Evolutionary conservation across 179 eudicot species (phyloP), one percentile per base, ranked within the genome.

Genomic region (Gypsophila paniculata): DNA sequence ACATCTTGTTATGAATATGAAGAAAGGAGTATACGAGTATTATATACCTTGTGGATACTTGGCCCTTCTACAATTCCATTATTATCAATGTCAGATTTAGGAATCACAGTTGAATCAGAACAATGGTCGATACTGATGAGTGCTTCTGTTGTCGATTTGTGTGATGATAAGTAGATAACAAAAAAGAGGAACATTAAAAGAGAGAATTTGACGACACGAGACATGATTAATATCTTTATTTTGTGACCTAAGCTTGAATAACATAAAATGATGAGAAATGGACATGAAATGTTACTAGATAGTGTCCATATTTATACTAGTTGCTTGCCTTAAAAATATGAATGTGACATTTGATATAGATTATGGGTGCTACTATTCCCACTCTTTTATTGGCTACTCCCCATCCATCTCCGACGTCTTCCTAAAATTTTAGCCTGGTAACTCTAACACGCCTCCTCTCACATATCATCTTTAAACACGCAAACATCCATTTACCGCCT

Each of bases 301-400:
- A 63, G 38, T 61, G 66, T 66, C 68, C 32, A 63, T 61, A 73
- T 82, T 74, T 82, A 82, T 82, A 82, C 61, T 71, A 46, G 46
- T 62, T 58, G 49, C 60, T 49, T 69, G 69, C 53, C 38, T 51
- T 59, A 36, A 6, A 54, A 10, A 52, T 69, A 44, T 66, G 76
- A 68, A 38, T 42, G 69, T 65, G 72, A 74, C 60, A 36, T 44
- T 9, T 57, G 38, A 10, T 32, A 21, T 67, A 48, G 58, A 25
- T 23, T 48, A 44, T 67, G 36, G 54, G 52, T 48, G 19, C 1
- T 19, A 18, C 25, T 63, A 63, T 63, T 63, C 68, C 49, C 49
- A 63, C 8, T 2, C 11, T 42, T 42, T 12, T 10, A 36, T n/a
- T 38, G 48, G 49, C 14, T 38, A 34, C 42, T 8, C 6, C 32